phyloP scores from a whole-genome alignment of 148 eudicot species.

The Chenopodium quinoa region DNA sequence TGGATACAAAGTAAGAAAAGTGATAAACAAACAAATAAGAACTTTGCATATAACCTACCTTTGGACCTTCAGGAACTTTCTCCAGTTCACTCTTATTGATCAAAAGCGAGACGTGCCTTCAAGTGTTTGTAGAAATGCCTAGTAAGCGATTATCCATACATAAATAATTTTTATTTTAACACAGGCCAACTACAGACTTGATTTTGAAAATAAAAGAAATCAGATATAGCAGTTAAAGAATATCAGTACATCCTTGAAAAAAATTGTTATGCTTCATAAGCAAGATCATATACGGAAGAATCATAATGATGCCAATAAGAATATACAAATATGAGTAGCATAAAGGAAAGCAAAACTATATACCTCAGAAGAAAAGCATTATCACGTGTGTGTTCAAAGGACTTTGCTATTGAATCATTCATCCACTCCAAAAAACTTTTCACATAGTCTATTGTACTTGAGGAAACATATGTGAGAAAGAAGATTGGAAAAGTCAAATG shows the following conservation, averaged over 20 bases:
- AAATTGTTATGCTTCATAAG: slow-evolving; percentile 1
- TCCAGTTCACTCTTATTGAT: slow-evolving; percentile 82
- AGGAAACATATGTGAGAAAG: slow-evolving; percentile 83
- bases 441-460: slow-evolving; percentile 89
- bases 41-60: slow-evolving; percentile 43
- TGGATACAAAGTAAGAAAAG: background rate
- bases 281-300: background rate
- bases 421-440: slow-evolving; percentile 98
- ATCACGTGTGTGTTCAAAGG: slow-evolving; percentile 92
- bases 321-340: background rate
- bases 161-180: slow-evolving; percentile 12
- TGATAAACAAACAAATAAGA: slow-evolving; percentile 2
- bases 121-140: slow-evolving; percentile 27
- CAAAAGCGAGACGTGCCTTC: slow-evolving; percentile 80
- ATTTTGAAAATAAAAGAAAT: background rate
- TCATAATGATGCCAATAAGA: background rate
- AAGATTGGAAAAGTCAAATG: slow-evolving; percentile 86
- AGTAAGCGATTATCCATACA: slow-evolving; percentile 21
- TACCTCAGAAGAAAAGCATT: slow-evolving; percentile 90
- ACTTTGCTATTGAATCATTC: slow-evolving; percentile 94
- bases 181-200: slow-evolving; percentile 1
- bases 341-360: slow-evolving; percentile 22
- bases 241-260: background rate
- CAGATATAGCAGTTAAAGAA: background rate
- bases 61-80: slow-evolving; percentile 85